Conservation (phyloP, 1,284 basidiomycete genomes). For the Puccinia coronata region DNA sequence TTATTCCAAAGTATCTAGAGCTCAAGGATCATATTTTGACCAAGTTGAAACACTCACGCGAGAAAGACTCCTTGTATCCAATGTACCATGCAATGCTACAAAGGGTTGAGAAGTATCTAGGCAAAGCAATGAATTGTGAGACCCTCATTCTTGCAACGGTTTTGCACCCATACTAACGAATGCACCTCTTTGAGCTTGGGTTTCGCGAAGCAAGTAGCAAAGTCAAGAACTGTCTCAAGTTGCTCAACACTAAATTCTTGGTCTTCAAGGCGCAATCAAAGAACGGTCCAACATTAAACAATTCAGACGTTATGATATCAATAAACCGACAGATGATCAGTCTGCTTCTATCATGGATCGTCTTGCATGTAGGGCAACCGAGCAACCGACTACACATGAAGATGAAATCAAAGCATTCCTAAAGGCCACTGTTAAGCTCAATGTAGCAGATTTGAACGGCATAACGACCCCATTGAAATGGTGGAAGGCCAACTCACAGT, state of each 20-base stretch:
- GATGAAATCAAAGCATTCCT: neutral
- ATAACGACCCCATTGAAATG: neutral
- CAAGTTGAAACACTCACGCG: neutral
- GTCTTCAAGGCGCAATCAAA: neutral
- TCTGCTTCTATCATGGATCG: neutral
- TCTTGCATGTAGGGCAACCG: neutral
- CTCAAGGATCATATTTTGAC: neutral
- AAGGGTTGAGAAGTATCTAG: neutral
- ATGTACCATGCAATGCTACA: neutral
- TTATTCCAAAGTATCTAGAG: neutral
- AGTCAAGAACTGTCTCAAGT: neutral
- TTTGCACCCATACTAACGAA: neutral
- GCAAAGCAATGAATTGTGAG: neutral
- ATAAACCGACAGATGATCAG: neutral
- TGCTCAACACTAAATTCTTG: neutral
- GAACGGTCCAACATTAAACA: neutral
- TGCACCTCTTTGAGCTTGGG: neutral
- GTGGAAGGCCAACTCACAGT: neutral
- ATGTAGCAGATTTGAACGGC: neutral
- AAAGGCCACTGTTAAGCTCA: neutral
- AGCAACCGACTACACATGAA: neutral
- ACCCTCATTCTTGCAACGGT: neutral
- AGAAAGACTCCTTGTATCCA: neutral
- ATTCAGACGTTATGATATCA: neutral
- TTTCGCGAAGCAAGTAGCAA: neutral